Conservation (phyloP, 2,329 filamentous ascomycete species). For the Furcasterigmium furcatum region DNA sequence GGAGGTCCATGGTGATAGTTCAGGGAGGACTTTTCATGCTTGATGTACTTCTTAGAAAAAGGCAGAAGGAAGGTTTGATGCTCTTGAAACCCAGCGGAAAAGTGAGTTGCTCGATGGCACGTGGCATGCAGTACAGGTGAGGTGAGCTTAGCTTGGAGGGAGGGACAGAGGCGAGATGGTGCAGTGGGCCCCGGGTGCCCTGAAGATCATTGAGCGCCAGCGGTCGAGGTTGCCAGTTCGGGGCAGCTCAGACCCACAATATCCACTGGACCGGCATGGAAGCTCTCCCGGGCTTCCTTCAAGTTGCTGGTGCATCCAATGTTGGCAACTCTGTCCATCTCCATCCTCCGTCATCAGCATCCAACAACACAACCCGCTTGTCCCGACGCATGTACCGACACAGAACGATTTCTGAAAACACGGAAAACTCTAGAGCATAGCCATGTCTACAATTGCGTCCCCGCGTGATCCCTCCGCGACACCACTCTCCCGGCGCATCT, state of each 20-base stretch:
- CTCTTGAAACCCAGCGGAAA: neutral
- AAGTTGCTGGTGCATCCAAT: neutral
- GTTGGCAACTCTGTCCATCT: neutral
- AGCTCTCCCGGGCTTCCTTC: neutral
- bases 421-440: neutral
- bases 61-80: neutral
- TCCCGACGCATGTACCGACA: neutral
- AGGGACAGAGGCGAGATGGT: too few species aligned
- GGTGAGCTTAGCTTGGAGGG: too few species aligned
- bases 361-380: neutral
- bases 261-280: too few species aligned
- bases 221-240: too few species aligned
- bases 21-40: neutral
- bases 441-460: slow-evolving; percentile 64
- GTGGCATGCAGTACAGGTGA: too few species aligned
- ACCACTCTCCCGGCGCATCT: slow-evolving; percentile 55
- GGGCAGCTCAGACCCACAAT: too few species aligned
- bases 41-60: too few species aligned
- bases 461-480: slow-evolving; percentile 54
- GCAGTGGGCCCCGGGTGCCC: too few species aligned
- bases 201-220: too few species aligned
- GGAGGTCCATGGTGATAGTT: slow-evolving; percentile 22
- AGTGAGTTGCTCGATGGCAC: too few species aligned
- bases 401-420: neutral
- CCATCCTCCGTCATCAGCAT: neutral